phyloP scores from a whole-genome alignment of 2,329 filamentous ascomycete species.

The Fonsecaea nubica region DNA sequence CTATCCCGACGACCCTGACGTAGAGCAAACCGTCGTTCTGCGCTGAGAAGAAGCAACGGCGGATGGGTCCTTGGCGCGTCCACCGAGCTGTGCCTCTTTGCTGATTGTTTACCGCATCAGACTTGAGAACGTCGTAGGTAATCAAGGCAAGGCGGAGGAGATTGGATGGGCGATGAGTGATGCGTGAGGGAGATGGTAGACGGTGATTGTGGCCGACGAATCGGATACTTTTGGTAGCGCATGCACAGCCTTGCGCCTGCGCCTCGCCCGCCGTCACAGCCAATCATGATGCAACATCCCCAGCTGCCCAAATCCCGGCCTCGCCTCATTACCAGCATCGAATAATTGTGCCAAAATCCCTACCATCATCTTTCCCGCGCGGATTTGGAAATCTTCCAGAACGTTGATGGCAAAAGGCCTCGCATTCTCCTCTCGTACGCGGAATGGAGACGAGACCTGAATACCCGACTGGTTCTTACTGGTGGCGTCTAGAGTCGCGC shows the following conservation, averaged over 20 bases:
- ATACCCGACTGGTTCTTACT: background rate
- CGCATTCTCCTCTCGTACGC: background rate
- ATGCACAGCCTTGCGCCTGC: slow-evolving; percentile 22
- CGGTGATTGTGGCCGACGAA: background rate
- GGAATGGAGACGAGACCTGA: background rate
- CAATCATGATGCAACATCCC: slow-evolving; percentile 8
- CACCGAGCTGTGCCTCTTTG: slow-evolving; percentile 11
- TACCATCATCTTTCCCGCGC: background rate
- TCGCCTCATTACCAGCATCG: slow-evolving; percentile 4
- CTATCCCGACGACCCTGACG: slow-evolving; percentile 6
- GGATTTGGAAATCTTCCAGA: slow-evolving; percentile 25
- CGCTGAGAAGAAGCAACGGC: background rate
- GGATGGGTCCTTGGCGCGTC: background rate
- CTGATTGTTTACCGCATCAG: slow-evolving; percentile 4
- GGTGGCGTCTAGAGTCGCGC: background rate
- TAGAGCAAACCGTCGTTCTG: background rate
- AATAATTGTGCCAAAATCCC: background rate
- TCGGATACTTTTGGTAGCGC: background rate
- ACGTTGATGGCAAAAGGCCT: background rate
- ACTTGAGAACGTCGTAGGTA: background rate
- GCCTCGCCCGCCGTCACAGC: slow-evolving; percentile 20
- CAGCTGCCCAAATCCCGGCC: slow-evolving; percentile 16
- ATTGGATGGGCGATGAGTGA: background rate
- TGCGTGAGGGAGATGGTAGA: no score
- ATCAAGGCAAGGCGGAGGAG: background rate